Evolutionary conservation across 768 basidiomycete genomes (phyloP), one percentile per base, ranked within the genome.

Genomic region (Psilocybe subaeruginosa): DNA sequence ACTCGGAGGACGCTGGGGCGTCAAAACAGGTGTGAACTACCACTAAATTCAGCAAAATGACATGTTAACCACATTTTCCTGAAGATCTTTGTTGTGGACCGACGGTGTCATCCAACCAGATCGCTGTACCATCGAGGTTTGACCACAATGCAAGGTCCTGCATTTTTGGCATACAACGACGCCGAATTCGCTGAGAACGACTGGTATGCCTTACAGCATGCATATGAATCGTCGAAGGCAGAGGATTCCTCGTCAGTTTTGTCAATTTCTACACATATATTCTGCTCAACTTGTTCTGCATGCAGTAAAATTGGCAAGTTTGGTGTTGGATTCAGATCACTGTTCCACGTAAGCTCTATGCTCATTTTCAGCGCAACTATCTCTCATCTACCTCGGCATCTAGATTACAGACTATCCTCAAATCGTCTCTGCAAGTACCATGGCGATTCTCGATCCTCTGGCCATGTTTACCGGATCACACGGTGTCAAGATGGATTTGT

Each of bases 231-330:
- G 0, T 82, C 81, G 0, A 85, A 85, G 67, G 75, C 66, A 43
- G 65, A 66, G 0, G 83, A 84, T 65, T 74, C 73, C 0, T 77
- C 80, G 81, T 80, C 67, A 62, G 23, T 48, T 31, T 23, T 58
- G 14, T 35, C n/a, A 3, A n/a, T 12, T 14, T 30, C 23, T 45
- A 4, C 41, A 16, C 41, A 4, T 19, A 9, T 51, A 3, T 35
- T 17, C 30, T 30, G 46, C 2, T 35, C 61, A 23, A 54, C 11
- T 23, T 3, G 4, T 8, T 27, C 9, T 51, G 23, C 31, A 59
- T 61, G 16, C 65, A 83, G 82, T 0, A 83, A 81, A 70, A 83
- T 81, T 5, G 83, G 83, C 17, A 85, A 83, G 64, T 84, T 79
- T 62, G 83, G 82, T 0, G 73, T 84, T 17, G 83, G 83, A 0